phyloP scores from a whole-genome alignment of 805 yeast species.

The Wickerhamiella sergipiensis region DNA sequence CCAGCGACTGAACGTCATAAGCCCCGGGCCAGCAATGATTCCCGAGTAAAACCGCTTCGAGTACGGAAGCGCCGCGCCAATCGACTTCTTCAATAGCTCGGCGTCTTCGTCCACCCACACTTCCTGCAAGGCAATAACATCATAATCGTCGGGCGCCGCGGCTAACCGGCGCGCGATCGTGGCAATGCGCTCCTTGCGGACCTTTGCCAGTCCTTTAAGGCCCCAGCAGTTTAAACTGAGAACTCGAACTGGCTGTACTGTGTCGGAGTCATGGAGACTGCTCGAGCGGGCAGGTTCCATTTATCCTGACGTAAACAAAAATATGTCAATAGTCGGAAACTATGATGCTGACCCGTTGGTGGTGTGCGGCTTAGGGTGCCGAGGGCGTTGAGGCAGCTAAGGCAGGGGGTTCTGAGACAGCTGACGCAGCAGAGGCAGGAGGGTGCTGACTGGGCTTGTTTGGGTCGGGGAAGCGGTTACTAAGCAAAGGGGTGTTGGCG shows the following conservation, averaged over 20 bases:
- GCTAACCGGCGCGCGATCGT: constrained; percentile 59
- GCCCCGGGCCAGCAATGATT: constrained; percentile 83
- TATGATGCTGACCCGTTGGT: no score
- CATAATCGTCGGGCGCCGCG: constrained; percentile 36
- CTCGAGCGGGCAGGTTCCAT: neutral
- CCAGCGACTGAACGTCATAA: constrained; percentile 67
- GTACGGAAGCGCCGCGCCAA: constrained; percentile 42
- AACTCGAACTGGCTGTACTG: constrained; percentile 19
- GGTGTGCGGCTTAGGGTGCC: no score
- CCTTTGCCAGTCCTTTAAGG: constrained; percentile 65
- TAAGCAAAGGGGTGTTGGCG: no score
- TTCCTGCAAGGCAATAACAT: constrained; percentile 87
- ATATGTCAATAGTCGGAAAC: neutral
- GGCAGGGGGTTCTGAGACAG: no score
- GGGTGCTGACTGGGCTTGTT: no score
- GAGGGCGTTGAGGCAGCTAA: no score
- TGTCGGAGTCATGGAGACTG: neutral
- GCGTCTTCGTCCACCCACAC: constrained; percentile 84
- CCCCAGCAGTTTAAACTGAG: constrained; percentile 49
- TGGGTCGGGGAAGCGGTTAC: no score
- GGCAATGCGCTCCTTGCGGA: constrained; percentile 44
- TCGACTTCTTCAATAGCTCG: constrained; percentile 40
- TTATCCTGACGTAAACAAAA: neutral
- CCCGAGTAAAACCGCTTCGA: constrained; percentile 67
- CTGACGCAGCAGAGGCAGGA: no score